phyloP scores from a whole-genome alignment of 225 moss, liverwort and hornwort species.

The Rhytidiadelphus loreus region DNA sequence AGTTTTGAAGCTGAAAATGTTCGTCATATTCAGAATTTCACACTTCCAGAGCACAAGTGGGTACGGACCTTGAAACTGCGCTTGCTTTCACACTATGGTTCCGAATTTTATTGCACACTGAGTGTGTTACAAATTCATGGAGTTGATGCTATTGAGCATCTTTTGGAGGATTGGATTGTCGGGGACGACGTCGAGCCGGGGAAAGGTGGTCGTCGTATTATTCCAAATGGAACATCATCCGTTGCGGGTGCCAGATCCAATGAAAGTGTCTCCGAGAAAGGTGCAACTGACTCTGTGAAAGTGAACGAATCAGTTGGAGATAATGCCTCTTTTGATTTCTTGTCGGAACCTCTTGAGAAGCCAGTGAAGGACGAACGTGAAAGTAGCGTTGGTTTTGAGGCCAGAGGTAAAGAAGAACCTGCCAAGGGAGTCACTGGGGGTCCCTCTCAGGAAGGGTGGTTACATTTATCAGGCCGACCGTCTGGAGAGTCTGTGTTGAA shows the following conservation, averaged over 20 bases:
- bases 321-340: constrained; percentile 6
- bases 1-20: constrained; percentile 88
- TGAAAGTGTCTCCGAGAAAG: constrained; percentile 8
- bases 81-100: constrained; percentile 82
- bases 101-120: constrained; percentile 90
- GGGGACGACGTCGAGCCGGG: constrained; percentile 53
- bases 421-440: constrained; percentile 29
- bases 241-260: background rate
- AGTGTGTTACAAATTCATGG: constrained; percentile 79
- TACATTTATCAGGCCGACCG: constrained; percentile 54
- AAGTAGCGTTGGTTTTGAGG: constrained; percentile 23
- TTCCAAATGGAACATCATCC: constrained; percentile 32
- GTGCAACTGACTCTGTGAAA: background rate
- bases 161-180: constrained; percentile 87
- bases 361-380: constrained; percentile 29
- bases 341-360: constrained; percentile 28
- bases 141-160: constrained; percentile 85
- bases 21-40: constrained; percentile 76
- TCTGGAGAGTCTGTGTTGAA: constrained; percentile 88
- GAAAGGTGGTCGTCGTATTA: constrained; percentile 15
- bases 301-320: constrained; percentile 2
- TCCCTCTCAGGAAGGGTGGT: constrained; percentile 43
- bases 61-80: constrained; percentile 76
- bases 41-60: constrained; percentile 70
- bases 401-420: constrained; percentile 46